Conservation (phyloP, 495 filamentous ascomycete species). For the Lichina pygmaea region DNA sequence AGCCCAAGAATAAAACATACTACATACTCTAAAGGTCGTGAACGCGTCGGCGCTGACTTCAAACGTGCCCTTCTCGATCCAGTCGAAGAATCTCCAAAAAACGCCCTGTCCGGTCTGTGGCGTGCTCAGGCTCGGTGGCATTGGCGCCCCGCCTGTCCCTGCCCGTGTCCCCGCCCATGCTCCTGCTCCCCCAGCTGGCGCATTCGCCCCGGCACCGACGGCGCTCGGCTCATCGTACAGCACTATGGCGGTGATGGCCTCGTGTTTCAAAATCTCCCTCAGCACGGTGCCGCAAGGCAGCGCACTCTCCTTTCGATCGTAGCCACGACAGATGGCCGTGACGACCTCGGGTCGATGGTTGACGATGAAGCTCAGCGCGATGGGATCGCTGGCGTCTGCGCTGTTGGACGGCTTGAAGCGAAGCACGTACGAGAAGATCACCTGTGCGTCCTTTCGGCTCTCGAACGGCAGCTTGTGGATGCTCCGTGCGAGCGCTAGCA, state of each 20-base stretch:
- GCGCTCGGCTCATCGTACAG: conserved; percentile 66
- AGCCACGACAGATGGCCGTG: conserved; percentile 68
- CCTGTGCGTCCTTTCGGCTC: conserved; percentile 68
- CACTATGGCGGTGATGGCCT: conserved; percentile 66
- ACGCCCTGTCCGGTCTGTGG: conserved; percentile 50
- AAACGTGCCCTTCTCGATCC: conserved; percentile 85
- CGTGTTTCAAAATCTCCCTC: conserved; percentile 75
- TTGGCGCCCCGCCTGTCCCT: conserved; percentile 19
- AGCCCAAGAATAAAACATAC: too few species aligned
- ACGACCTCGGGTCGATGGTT: conserved; percentile 66
- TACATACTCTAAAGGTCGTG: conserved; percentile 69
- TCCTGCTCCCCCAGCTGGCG: conserved; percentile 17
- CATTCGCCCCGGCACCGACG: conserved; percentile 15
- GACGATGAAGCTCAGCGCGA: conserved; percentile 65
- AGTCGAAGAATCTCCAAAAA: conserved; percentile 96
- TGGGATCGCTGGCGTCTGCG: conserved; percentile 31
- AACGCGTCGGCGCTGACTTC: conserved; percentile 96
- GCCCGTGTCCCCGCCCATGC: neutral
- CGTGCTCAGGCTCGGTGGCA: conserved; percentile 26
- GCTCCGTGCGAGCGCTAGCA: conserved; percentile 51
- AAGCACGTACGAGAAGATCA: conserved; percentile 70
- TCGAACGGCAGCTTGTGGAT: conserved; percentile 80
- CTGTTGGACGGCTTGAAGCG: conserved; percentile 43
- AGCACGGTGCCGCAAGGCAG: conserved; percentile 80
- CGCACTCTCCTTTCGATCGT: conserved; percentile 71